phyloP scores from a whole-genome alignment of 148 eudicot species.

The Hydrangea macrophylla region DNA sequence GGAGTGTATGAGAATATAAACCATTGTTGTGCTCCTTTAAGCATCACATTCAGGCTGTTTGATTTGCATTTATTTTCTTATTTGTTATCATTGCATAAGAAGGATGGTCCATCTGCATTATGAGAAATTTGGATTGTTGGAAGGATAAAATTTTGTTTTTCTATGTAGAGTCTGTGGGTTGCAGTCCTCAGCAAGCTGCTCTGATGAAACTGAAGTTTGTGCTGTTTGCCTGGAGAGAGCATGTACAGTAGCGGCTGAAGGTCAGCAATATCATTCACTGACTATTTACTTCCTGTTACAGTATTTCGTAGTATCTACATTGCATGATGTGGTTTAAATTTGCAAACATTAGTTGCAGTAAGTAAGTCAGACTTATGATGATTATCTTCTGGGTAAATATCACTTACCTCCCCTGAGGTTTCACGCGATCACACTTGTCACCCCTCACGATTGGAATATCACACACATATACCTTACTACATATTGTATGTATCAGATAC shows the following conservation, averaged over 20 bases:
- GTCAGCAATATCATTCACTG: conserved; percentile 30
- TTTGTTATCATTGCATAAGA: too few relatives aligned
- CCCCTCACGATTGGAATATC: too few relatives aligned
- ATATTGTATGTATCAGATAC: too few relatives aligned
- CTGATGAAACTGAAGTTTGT: conserved; percentile 76
- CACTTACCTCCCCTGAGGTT: too few relatives aligned
- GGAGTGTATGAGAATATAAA: background rate
- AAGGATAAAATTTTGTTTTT: background rate
- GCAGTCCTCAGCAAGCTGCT: conserved; percentile 49
- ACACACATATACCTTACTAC: too few relatives aligned
- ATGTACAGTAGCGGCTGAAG: conserved; percentile 94
- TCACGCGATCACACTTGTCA: too few relatives aligned
- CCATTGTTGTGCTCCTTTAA: background rate
- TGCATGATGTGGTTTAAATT: background rate
- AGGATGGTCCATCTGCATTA: background rate
- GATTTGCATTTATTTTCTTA: too few relatives aligned
- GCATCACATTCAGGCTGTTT: background rate
- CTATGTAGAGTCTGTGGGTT: conserved; percentile 75
- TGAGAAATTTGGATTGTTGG: background rate
- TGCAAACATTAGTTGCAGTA: background rate
- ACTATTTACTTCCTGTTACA: background rate
- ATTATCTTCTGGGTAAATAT: background rate
- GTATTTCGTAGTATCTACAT: background rate
- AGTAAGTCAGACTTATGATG: background rate
- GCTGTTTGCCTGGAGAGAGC: conserved; percentile 96